Percentiles rank a stretch among this genome's conserved stretches.
Conservation (phyloP, 1,284 basidiomycete species). For the Ustilago lituana region DNA sequence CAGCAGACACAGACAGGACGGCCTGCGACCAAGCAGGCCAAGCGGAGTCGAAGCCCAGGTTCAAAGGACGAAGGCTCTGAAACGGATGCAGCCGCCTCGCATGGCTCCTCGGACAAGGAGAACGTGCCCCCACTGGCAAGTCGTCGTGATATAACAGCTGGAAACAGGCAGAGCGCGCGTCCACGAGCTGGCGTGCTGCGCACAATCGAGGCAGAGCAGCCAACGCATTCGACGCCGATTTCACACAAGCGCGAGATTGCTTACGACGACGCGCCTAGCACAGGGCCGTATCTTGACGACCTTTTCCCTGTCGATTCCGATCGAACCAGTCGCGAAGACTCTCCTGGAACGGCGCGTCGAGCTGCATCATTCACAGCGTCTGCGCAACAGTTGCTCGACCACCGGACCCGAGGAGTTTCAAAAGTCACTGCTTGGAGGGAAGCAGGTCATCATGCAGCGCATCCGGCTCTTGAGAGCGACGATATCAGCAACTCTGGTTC, state of each 20-base stretch:
- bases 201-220: slow-evolving; percentile 8
- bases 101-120: slow-evolving; percentile 42
- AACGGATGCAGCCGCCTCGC: background rate
- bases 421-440: slow-evolving; percentile 49
- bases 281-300: slow-evolving; percentile 11
- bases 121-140: slow-evolving; percentile 26
- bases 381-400: slow-evolving; percentile 18
- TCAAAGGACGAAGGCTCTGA: slow-evolving; percentile 3
- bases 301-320: slow-evolving; percentile 11
- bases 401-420: slow-evolving; percentile 28
- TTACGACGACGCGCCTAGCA: background rate
- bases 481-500: slow-evolving; percentile 2
- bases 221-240: slow-evolving; percentile 30
- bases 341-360: slow-evolving; percentile 32
- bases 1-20: background rate
- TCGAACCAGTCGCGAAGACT: slow-evolving; percentile 13
- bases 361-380: slow-evolving; percentile 10
- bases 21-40: background rate
- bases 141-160: background rate
- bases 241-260: background rate
- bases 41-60: background rate
- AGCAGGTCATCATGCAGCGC: slow-evolving; percentile 16
- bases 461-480: background rate
- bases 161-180: slow-evolving; percentile 1
- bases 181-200: slow-evolving; percentile 12